Base-by-base conservation (phyloP, 805 yeast genomes). In the Debaryomyces prosopidis region DNA sequence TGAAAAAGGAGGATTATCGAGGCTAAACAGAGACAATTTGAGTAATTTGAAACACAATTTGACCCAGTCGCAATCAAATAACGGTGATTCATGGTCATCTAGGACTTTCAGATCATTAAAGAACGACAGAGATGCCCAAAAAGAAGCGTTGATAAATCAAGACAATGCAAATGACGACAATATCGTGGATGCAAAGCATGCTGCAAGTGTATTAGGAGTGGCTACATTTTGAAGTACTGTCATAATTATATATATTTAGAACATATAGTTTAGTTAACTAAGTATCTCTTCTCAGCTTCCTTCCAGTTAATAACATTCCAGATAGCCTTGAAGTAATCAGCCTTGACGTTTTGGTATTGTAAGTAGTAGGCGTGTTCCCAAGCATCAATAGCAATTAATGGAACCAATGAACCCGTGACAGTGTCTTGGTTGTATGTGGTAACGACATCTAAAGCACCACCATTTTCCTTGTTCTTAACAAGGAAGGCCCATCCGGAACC, bases 191-290 rank as follows among this genome's bases (percentile, higher is more conserved):
- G 95, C 96, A 0, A 81, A 80, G 48, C 84, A 82, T 55, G 98
- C 96, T 1, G 97, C 96, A 0, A 73, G 81, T 30, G 55, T 92
- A 34, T 71, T 91, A 20, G 96, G 96, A 1, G 83, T 82, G 3
- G 82, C 92, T 2, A 81, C 88, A 3, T 87, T 87, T 54, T 82
- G 62, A 54, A 27, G 31, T 38, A n/a, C 9, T 17, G 9, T 12
- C 18, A 27, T 38, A 27, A 26, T 23, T 27, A 38, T 38, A 38
- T 38, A 28, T 14, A 14, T 27, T 20, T 36, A 23, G 17, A 19
- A 23, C 5, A 26, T 10, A 8, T 14, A 27, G 12, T 14, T 46
- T 50, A 51, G 44, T 56, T 55, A 36, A 56, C 60, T 35, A 50
- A 48, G 45, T 40, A 75, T 60, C 79, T 71, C 63, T 66, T 66